A percentile compares a stretch with the other conserved stretches of the same genome.
Evolutionary conservation across 495 filamentous ascomycete species (phyloP).

Genomic region (Aspergillus nanangensis): DNA sequence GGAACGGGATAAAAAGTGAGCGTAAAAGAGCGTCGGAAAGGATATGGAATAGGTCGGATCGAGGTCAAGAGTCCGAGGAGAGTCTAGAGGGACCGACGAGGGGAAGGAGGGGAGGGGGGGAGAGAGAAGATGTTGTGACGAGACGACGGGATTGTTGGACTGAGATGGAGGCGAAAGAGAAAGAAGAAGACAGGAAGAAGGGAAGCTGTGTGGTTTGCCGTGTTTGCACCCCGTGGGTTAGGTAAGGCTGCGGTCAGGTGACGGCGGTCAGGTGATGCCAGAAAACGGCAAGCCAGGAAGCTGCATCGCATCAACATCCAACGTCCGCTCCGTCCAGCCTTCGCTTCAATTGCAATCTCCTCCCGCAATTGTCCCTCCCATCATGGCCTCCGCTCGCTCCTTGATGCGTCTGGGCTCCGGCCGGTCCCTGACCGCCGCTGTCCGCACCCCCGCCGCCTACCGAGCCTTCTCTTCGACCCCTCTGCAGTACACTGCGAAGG

Average conservation of each 20-base stretch:
- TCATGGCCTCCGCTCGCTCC: slow-evolving; percentile 51
- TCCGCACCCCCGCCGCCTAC: slow-evolving; percentile 47
- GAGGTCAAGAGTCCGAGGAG: too few relatives aligned
- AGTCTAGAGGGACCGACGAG: slow-evolving; percentile 8
- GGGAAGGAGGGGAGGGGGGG: slow-evolving; percentile 13
- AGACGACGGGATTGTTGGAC: too few relatives aligned
- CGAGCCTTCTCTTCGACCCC: slow-evolving; percentile 55
- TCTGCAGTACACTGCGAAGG: slow-evolving; percentile 52
- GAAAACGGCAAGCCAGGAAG: neutral
- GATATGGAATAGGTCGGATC: slow-evolving; percentile 2
- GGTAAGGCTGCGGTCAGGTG: slow-evolving; percentile 26
- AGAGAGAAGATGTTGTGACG: slow-evolving; percentile 13
- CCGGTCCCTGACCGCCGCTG: slow-evolving; percentile 56
- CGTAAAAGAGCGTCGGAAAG: slow-evolving; percentile 4
- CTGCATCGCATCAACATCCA: slow-evolving; percentile 16
- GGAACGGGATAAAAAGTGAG: slow-evolving; percentile 8
- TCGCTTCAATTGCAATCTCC: slow-evolving; percentile 7
- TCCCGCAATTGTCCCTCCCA: slow-evolving; percentile 29
- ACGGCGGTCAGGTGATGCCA: too few relatives aligned
- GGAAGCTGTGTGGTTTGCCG: slow-evolving; percentile 32
- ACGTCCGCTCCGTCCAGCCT: slow-evolving; percentile 14
- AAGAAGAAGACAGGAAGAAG: slow-evolving; percentile 25
- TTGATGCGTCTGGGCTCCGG: slow-evolving; percentile 62
- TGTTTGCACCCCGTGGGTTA: slow-evolving; percentile 19
- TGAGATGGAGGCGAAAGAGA: slow-evolving; percentile 11